phyloP scores from a whole-genome alignment of 106 monocot genomes.

The Triglochin maritima region DNA sequence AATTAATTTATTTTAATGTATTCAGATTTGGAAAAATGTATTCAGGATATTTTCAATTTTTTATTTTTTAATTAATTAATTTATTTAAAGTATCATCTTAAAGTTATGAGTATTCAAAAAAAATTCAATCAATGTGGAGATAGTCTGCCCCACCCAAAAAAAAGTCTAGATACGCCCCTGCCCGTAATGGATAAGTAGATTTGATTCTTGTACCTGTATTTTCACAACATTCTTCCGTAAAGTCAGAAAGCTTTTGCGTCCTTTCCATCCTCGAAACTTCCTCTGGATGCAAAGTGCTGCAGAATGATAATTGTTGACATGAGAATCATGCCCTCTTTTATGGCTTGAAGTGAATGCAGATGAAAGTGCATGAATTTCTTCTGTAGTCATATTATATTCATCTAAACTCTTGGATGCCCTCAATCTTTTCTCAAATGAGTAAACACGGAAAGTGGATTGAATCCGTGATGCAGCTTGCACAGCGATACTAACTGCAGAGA shows the following conservation, averaged over 20 bases:
- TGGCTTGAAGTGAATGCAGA: constrained; percentile 17
- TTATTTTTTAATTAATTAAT: no score
- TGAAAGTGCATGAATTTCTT: constrained; percentile 38
- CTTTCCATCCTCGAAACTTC: constrained; percentile 63
- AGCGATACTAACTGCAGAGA: constrained; percentile 61
- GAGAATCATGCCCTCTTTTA: constrained; percentile 4
- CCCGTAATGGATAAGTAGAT: no score
- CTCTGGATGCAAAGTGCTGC: constrained; percentile 66
- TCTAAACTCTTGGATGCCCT: constrained; percentile 14
- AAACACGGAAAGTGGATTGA: constrained; percentile 61
- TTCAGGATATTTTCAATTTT: no score
- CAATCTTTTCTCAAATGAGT: constrained; percentile 53
- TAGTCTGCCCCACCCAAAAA: no score
- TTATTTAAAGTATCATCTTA: no score
- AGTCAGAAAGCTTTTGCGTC: constrained; percentile 37
- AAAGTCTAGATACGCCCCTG: no score
- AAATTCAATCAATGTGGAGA: no score
- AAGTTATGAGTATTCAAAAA: no score
- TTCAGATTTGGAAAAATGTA: no score
- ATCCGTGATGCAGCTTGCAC: constrained; percentile 71
- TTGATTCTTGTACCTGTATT: constrained; percentile 45
- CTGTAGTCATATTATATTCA: constrained; percentile 36
- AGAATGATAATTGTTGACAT: constrained; percentile 11
- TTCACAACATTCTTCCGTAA: constrained; percentile 52
- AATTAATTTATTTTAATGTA: no score